These are phyloP conservation scores for Globisporangium camurandrum DNA, from an alignment of 352 stramenopile genomes.

Conservation along the genomic window DNA sequence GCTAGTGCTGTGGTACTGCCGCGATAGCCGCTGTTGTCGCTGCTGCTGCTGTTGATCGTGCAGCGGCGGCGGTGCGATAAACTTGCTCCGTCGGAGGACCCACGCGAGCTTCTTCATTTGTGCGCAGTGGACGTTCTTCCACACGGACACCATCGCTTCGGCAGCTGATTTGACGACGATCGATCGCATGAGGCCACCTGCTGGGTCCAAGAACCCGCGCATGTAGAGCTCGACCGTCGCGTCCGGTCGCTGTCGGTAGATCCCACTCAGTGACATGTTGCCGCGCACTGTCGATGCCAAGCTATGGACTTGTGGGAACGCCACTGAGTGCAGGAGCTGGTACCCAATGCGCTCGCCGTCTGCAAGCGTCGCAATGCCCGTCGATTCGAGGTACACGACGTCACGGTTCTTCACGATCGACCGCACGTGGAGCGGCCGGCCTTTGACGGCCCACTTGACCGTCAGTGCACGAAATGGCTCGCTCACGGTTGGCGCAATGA, in stretches of 20 bases:
- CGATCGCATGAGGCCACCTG: conserved; percentile 26
- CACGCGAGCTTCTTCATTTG: conserved; percentile 69
- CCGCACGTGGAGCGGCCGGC: conserved; percentile 24
- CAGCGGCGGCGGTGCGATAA: too few species aligned
- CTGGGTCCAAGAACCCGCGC: conserved; percentile 23
- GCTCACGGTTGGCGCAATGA: conserved; percentile 9
- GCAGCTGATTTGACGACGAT: conserved; percentile 25
- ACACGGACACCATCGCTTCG: conserved; percentile 23
- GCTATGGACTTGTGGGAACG: conserved; percentile 36
- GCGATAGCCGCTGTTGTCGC: conserved; percentile 1
- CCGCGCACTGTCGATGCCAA: conserved; percentile 28
- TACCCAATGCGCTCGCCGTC: conserved; percentile 11
- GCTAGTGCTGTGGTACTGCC: conserved; percentile 1
- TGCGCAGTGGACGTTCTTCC: conserved; percentile 34
- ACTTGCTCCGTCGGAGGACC: conserved; percentile 16
- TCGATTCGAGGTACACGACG: conserved; percentile 57
- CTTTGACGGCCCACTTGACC: conserved; percentile 58
- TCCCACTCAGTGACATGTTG: conserved; percentile 40
- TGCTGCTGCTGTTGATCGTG: too few species aligned
- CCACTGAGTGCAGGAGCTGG: conserved; percentile 37
- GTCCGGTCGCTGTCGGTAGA: conserved; percentile 38
- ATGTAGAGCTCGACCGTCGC: conserved; percentile 45
- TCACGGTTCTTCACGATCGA: conserved; percentile 52
- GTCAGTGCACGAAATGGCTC: conserved; percentile 7
- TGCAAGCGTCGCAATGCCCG: conserved; percentile 19